These are phyloP conservation scores for Astrocystis sublimbata DNA, from an alignment of 495 filamentous ascomycete species.

Conservation along the genomic window DNA sequence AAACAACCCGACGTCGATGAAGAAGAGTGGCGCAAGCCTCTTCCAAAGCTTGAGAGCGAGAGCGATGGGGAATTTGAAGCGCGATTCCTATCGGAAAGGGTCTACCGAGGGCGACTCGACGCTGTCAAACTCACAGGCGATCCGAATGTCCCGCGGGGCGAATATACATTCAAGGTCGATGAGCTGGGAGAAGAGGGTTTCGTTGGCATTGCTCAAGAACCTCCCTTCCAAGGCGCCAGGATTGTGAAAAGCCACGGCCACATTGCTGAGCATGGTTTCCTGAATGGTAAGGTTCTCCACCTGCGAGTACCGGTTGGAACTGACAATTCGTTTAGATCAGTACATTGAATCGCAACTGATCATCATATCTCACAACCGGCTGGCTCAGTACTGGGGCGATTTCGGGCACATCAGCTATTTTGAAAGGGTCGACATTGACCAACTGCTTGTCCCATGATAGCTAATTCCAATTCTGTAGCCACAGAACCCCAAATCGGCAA, in stretches of 20 bases:
- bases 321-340: constrained; percentile 51
- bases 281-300: constrained; percentile 57
- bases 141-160: constrained; percentile 81
- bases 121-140: constrained; percentile 92
- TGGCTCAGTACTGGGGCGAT: constrained; percentile 81
- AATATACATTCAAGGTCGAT: constrained; percentile 74
- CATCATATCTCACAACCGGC: constrained; percentile 69
- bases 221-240: constrained; percentile 69
- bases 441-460: constrained; percentile 41
- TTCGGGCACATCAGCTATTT: constrained; percentile 83
- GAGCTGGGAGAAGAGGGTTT: constrained; percentile 68
- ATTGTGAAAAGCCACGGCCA: constrained; percentile 78
- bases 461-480: neutral
- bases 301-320: neutral
- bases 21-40: constrained; percentile 31
- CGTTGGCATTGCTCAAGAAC: constrained; percentile 58
- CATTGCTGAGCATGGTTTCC: constrained; percentile 70
- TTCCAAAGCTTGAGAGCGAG: constrained; percentile 35
- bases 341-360: constrained; percentile 76
- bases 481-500: neutral
- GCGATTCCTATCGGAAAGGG: constrained; percentile 36
- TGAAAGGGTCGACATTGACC: constrained; percentile 74
- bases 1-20: constrained; percentile 61
- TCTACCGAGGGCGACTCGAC: constrained; percentile 64
- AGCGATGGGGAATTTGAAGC: constrained; percentile 42